These are phyloP conservation scores for Arabidopsis lyrata DNA, from an alignment of 441 rosid species.

Conservation along the genomic window DNA sequence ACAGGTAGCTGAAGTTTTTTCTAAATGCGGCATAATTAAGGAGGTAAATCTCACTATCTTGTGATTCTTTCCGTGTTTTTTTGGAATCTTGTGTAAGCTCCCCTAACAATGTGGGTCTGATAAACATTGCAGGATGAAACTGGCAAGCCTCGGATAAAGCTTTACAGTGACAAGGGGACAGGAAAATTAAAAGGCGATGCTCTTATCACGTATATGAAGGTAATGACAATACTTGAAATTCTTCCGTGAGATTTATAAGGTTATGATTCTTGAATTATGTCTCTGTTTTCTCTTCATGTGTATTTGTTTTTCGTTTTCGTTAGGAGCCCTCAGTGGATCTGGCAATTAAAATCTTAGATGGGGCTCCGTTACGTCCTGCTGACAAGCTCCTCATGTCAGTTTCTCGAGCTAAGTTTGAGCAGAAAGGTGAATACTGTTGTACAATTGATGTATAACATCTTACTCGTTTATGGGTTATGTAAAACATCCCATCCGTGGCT, in stretches of 20 bases:
- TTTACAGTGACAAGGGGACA: slow-evolving; percentile 85
- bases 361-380: slow-evolving; percentile 83
- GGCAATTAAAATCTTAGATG: slow-evolving; percentile 91
- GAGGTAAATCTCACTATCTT: slow-evolving; percentile 61
- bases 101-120: slow-evolving; percentile 28
- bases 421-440: slow-evolving; percentile 68
- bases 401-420: slow-evolving; percentile 85
- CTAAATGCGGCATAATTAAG: slow-evolving; percentile 96
- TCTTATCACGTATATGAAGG: slow-evolving; percentile 90
- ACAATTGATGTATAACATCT: slow-evolving; percentile 18
- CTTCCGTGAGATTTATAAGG: slow-evolving; percentile 20
- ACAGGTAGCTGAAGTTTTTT: slow-evolving; percentile 91
- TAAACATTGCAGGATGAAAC: slow-evolving; percentile 72
- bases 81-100: slow-evolving; percentile 22
- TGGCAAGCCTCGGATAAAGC: slow-evolving; percentile 91
- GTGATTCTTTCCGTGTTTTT: slow-evolving; percentile 18
- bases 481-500: slow-evolving; percentile 15
- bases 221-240: slow-evolving; percentile 43
- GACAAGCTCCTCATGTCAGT: slow-evolving; percentile 85
- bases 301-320: slow-evolving; percentile 29
- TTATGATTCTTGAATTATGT: slow-evolving; percentile 17
- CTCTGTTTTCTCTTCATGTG: slow-evolving; percentile 23
- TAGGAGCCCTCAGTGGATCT: slow-evolving; percentile 97
- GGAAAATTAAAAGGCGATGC: slow-evolving; percentile 95
- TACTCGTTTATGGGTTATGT: slow-evolving; percentile 4